Conservation (phyloP, 257 asterid species). For the Ilex aquifolium region DNA sequence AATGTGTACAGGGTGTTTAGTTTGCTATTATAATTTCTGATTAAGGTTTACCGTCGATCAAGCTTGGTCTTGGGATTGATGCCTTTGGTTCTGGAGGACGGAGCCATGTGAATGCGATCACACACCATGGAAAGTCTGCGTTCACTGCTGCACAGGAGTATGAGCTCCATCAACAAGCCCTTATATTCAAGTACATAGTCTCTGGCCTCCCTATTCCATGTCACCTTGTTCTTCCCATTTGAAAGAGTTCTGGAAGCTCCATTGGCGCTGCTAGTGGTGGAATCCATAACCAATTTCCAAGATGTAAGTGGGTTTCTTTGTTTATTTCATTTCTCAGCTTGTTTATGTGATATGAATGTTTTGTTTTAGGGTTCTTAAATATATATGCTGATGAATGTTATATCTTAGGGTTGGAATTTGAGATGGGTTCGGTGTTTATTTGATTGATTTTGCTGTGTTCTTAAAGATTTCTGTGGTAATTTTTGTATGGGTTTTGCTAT, state of each 20-base stretch:
- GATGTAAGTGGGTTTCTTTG: conserved; percentile 30
- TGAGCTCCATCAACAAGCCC: conserved; percentile 37
- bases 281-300: conserved; percentile 24
- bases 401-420: no score
- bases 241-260: conserved; percentile 34
- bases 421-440: no score
- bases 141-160: conserved; percentile 37
- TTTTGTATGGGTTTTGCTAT: no score
- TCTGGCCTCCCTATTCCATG: conserved; percentile 37
- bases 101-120: no score
- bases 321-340: no score
- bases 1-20: no score
- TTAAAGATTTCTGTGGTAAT: no score
- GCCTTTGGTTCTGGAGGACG: no score
- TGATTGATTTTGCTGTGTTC: no score
- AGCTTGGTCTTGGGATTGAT: conserved; percentile 44
- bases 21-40: not conserved
- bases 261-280: conserved; percentile 16
- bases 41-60: conserved; percentile 20
- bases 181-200: not conserved
- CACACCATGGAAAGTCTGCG: conserved; percentile 17
- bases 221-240: conserved; percentile 33
- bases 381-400: no score
- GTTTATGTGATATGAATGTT: no score
- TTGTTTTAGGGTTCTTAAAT: no score